These are phyloP conservation scores for Pythium graminicola DNA, from an alignment of 352 stramenopile species.

Conservation along the genomic window DNA sequence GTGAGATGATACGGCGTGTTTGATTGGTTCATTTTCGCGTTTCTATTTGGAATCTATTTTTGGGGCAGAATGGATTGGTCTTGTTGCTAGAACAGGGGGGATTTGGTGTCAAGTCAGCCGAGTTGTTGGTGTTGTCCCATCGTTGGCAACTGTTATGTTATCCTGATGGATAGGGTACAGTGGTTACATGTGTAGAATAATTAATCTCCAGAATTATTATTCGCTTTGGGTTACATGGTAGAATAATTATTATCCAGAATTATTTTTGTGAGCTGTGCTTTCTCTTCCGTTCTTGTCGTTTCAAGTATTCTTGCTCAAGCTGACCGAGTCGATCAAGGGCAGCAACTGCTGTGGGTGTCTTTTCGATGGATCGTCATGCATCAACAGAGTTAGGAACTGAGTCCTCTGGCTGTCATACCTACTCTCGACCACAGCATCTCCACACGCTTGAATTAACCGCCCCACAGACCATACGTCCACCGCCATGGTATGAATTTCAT, in stretches of 20 bases:
- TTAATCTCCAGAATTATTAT: too few relatives aligned
- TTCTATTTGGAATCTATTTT: conserved; percentile 1
- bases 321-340: conserved; percentile 12
- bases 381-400: conserved; percentile 9
- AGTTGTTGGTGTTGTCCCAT: not conserved
- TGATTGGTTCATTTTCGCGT: not conserved
- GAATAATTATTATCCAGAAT: too few relatives aligned
- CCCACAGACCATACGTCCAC: conserved; percentile 17
- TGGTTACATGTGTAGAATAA: not conserved
- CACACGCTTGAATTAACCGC: conserved; percentile 13
- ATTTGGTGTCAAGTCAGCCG: conserved; percentile 10
- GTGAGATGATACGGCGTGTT: not conserved
- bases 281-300: conserved; percentile 8
- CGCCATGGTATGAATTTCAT: conserved; percentile 1
- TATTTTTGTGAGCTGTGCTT: too few relatives aligned
- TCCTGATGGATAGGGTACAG: not conserved
- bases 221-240: too few relatives aligned
- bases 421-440: conserved; percentile 3
- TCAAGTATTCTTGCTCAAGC: conserved; percentile 26
- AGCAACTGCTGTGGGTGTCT: conserved; percentile 12
- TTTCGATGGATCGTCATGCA: conserved; percentile 6
- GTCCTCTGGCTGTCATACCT: conserved; percentile 13
- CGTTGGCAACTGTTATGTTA: conserved; percentile 2
- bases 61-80: not conserved
- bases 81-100: not conserved